phyloP scores from a whole-genome alignment of 2,329 filamentous ascomycete species.

The Ceratocystis alfenasii region DNA sequence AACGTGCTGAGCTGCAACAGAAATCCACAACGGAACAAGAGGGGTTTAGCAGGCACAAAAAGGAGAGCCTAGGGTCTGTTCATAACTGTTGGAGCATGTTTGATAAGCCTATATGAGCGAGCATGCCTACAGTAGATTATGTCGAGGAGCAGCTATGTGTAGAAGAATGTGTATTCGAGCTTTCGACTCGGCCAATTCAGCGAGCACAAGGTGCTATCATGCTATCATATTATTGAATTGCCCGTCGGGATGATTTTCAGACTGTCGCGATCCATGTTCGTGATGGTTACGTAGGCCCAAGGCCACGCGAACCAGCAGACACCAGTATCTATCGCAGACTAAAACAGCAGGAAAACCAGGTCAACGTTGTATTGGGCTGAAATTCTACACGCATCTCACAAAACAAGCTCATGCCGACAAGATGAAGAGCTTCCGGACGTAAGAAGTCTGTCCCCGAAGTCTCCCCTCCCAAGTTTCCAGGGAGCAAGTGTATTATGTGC shows the following conservation, averaged over 20 bases:
- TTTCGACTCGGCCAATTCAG: no score
- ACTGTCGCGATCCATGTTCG: no score
- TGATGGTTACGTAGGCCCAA: no score
- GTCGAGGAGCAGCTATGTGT: no score
- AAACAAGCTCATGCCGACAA: not conserved
- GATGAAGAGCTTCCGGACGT: not conserved
- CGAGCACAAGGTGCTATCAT: no score
- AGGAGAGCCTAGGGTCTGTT: not conserved
- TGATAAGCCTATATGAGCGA: not conserved
- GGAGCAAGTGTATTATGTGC: no score
- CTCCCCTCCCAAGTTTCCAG: not conserved
- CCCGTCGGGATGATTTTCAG: no score
- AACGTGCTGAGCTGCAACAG: not conserved
- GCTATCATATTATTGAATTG: no score
- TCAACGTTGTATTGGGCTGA: conserved; percentile 2
- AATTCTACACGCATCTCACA: not conserved
- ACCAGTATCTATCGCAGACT: not conserved
- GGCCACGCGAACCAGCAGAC: no score
- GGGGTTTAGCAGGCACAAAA: not conserved
- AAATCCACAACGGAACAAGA: not conserved
- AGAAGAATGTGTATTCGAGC: no score
- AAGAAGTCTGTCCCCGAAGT: not conserved
- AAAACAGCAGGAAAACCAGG: not conserved
- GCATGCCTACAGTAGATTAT: no score
- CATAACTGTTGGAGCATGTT: not conserved